A percentile compares a stretch with the other conserved stretches of the same genome.
Conservation (phyloP, 768 basidiomycete genomes). For the Tephrocybe sp. region DNA sequence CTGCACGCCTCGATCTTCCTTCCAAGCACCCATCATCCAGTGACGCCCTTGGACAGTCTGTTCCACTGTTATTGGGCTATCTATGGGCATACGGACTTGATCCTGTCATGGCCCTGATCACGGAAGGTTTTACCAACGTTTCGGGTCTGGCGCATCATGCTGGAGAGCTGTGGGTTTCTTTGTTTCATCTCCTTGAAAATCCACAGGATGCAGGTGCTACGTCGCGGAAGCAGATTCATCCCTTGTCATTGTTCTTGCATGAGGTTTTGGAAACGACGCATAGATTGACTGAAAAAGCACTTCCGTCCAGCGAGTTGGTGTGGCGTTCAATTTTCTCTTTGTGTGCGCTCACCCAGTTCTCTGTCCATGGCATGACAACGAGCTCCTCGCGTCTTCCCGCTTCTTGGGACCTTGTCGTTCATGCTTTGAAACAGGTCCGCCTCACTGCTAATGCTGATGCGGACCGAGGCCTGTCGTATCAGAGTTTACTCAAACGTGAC, state of each 20-base stretch:
- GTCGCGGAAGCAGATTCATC: conserved; percentile 23
- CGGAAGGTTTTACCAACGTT: conserved; percentile 34
- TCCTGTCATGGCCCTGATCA: conserved; percentile 39
- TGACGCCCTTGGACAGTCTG: conserved; percentile 25
- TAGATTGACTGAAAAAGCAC: conserved; percentile 27
- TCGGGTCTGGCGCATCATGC: conserved; percentile 40
- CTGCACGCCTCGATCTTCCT: conserved; percentile 35
- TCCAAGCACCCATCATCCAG: conserved; percentile 13
- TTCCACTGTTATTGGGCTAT: conserved; percentile 42
- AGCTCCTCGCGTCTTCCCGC: conserved; percentile 40
- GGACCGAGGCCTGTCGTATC: conserved; percentile 37
- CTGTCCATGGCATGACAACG: conserved; percentile 42
- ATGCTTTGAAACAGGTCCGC: conserved; percentile 59
- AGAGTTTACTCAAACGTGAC: conserved; percentile 57
- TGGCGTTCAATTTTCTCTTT: conserved; percentile 73
- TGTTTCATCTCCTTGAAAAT: conserved; percentile 56
- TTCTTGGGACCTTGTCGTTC: conserved; percentile 65
- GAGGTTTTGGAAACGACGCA: conserved; percentile 26
- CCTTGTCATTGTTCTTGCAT: conserved; percentile 48
- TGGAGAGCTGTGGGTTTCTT: conserved; percentile 73
- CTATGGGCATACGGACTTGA: conserved; percentile 59
- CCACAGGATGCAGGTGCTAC: conserved; percentile 15
- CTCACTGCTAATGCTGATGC: conserved; percentile 46
- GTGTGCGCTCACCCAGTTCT: conserved; percentile 80
- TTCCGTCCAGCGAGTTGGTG: conserved; percentile 60